phyloP scores from a whole-genome alignment of 345 rosid genomes.

The Boechera divaricarpa region DNA sequence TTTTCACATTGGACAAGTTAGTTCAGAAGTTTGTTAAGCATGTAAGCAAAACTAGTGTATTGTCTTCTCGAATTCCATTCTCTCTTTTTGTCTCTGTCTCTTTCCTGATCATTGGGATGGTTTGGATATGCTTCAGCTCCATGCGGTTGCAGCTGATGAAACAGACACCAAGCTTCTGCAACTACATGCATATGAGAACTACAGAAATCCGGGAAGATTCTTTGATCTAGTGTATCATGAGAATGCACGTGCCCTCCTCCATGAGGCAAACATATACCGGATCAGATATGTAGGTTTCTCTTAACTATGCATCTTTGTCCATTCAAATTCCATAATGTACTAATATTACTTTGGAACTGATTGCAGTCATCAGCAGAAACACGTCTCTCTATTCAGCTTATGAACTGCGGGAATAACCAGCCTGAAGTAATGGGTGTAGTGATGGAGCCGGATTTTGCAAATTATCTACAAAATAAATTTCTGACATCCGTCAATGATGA shows the following conservation, averaged over 20 bases:
- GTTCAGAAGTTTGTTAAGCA: slow-evolving; percentile 90
- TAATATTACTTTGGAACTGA: slow-evolving; percentile 21
- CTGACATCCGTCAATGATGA: slow-evolving; percentile 62
- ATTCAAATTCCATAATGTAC: slow-evolving; percentile 20
- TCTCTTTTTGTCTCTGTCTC: background rate
- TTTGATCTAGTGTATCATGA: slow-evolving; percentile 79
- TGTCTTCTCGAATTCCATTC: slow-evolving; percentile 10
- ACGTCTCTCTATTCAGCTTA: slow-evolving; percentile 78
- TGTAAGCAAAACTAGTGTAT: slow-evolving; percentile 50
- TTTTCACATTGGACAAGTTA: slow-evolving; percentile 95
- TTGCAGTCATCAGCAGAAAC: slow-evolving; percentile 73
- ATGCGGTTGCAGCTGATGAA: slow-evolving; percentile 81
- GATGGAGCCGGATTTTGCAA: slow-evolving; percentile 78
- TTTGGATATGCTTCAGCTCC: slow-evolving; percentile 66
- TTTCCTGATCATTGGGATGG: slow-evolving; percentile 12
- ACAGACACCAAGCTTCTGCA: slow-evolving; percentile 89
- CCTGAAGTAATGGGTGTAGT: slow-evolving; percentile 82
- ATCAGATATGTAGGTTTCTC: slow-evolving; percentile 80
- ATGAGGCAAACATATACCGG: slow-evolving; percentile 87
- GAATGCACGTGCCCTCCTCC: slow-evolving; percentile 82
- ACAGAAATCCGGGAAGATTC: slow-evolving; percentile 72
- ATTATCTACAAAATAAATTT: slow-evolving; percentile 74
- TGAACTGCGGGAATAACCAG: slow-evolving; percentile 83
- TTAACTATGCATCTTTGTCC: slow-evolving; percentile 2
- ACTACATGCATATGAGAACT: slow-evolving; percentile 80